phyloP scores from a whole-genome alignment of 805 yeast species.

The Suhomyces xylopsoci region DNA sequence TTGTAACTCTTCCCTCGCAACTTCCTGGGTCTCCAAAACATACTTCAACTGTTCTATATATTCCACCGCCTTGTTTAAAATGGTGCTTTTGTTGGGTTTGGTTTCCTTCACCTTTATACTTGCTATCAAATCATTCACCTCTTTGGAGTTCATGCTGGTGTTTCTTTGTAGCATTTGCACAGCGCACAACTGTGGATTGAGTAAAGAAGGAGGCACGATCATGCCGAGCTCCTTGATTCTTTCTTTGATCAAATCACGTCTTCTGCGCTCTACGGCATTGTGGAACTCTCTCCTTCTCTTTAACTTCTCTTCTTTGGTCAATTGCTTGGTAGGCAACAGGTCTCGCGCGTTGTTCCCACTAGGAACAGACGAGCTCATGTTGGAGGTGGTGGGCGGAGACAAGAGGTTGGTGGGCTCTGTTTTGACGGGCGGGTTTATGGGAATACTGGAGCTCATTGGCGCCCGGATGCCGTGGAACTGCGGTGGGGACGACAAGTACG shows the following conservation, averaged over 20 bases:
- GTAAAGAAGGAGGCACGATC: conserved; percentile 73
- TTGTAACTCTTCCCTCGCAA: conserved; percentile 39
- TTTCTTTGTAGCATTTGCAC: conserved; percentile 40
- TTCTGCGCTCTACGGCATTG: conserved; percentile 89
- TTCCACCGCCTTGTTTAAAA: conserved; percentile 74
- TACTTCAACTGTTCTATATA: conserved; percentile 66
- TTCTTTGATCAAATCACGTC: conserved; percentile 88
- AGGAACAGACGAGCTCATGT: conserved; percentile 34
- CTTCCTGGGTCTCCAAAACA: conserved; percentile 56
- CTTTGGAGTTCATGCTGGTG: conserved; percentile 26
- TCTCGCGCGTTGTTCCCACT: conserved; percentile 10
- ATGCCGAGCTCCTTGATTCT: conserved; percentile 80
- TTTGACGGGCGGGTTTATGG: conserved; percentile 18
- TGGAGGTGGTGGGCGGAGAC: conserved; percentile 22
- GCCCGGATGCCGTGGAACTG: conserved; percentile 13
- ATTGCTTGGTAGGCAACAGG: conserved; percentile 28
- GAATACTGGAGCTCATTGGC: conserved; percentile 22
- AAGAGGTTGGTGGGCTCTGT: conserved; percentile 13
- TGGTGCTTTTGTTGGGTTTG: conserved; percentile 80
- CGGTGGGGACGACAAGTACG: conserved; percentile 40
- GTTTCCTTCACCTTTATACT: conserved; percentile 55
- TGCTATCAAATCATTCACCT: conserved; percentile 34
- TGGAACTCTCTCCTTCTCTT: conserved; percentile 83
- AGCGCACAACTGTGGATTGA: conserved; percentile 46
- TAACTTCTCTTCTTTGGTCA: conserved; percentile 65